A percentile compares a stretch with the other conserved stretches of the same genome.
These are phyloP conservation scores for Vicia sativa DNA, from an alignment of 306 rosid species.

Conservation along the genomic window DNA sequence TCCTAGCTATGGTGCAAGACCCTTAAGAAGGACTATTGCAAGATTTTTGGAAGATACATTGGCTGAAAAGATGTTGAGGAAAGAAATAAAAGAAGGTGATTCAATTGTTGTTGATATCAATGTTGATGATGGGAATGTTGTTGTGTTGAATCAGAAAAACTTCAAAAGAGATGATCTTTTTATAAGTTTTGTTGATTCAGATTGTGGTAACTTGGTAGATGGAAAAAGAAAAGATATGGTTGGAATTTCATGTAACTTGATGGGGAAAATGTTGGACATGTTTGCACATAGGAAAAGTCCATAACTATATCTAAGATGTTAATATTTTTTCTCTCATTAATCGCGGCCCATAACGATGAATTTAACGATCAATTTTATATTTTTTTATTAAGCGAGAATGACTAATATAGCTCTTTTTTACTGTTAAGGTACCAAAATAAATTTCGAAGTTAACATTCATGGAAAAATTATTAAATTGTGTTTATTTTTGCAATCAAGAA, in stretches of 20 bases:
- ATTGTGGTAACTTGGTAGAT: not conserved
- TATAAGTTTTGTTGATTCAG: not conserved
- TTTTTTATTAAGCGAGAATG: too few relatives aligned
- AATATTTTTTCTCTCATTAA: not conserved
- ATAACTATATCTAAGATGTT: not conserved
- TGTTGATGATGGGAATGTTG: conserved; percentile 66
- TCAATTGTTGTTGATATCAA: conserved; percentile 62
- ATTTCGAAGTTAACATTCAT: too few relatives aligned
- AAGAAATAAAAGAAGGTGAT: conserved; percentile 76
- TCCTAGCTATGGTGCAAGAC: conserved; percentile 14
- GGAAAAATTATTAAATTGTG: not conserved
- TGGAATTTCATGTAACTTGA: conserved; percentile 28
- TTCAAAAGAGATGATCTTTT: not conserved
- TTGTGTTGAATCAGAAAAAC: conserved; percentile 50
- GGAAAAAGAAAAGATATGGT: conserved; percentile 7
- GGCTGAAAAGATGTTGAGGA: conserved; percentile 75
- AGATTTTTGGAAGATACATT: conserved; percentile 80
- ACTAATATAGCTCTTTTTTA: too few relatives aligned
- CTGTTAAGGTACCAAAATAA: too few relatives aligned
- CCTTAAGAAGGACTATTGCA: conserved; percentile 72
- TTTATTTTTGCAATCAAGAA: not conserved
- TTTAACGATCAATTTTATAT: too few relatives aligned
- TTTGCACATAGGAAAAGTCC: conserved; percentile 26
- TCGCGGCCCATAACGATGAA: too few relatives aligned
- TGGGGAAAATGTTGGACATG: conserved; percentile 35